Percentiles rank a stretch among this genome's conserved stretches.
Conservation (phyloP, 2,329 filamentous ascomycete genomes). For the Alternaria consortialis region DNA sequence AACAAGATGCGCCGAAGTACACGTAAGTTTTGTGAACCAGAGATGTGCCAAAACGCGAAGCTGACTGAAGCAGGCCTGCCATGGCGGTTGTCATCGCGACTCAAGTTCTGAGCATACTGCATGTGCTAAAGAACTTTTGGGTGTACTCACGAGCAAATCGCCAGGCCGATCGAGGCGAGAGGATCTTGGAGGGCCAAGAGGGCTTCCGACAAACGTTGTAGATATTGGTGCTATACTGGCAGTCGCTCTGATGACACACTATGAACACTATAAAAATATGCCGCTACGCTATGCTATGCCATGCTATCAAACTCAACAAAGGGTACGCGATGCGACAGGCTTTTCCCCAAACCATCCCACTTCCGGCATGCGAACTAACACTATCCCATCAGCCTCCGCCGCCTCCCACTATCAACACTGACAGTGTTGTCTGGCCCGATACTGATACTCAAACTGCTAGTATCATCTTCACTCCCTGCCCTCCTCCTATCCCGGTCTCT, state of each 20-base stretch:
- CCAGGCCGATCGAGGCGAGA: constrained; percentile 29
- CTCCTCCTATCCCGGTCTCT: constrained; percentile 25
- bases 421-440: constrained; percentile 51
- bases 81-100: constrained; percentile 34
- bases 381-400: constrained; percentile 43
- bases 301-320: constrained; percentile 18
- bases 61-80: neutral
- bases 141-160: constrained; percentile 22
- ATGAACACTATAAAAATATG: neutral
- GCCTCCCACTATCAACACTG: constrained; percentile 48
- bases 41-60: neutral
- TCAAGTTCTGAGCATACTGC: constrained; percentile 25
- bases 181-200: constrained; percentile 27
- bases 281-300: constrained; percentile 18
- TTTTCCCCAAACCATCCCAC: neutral
- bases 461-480: constrained; percentile 40
- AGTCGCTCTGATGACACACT: neutral
- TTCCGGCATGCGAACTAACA: neutral
- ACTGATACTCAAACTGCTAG: constrained; percentile 47
- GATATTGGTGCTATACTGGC: neutral
- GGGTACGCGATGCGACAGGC: neutral
- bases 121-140: constrained; percentile 19
- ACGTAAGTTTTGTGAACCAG: constrained; percentile 1
- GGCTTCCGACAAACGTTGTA: constrained; percentile 33
- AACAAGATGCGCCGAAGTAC: constrained; percentile 32